Base-by-base conservation (phyloP, 768 basidiomycete species). In the Boletellus ananiceps region DNA sequence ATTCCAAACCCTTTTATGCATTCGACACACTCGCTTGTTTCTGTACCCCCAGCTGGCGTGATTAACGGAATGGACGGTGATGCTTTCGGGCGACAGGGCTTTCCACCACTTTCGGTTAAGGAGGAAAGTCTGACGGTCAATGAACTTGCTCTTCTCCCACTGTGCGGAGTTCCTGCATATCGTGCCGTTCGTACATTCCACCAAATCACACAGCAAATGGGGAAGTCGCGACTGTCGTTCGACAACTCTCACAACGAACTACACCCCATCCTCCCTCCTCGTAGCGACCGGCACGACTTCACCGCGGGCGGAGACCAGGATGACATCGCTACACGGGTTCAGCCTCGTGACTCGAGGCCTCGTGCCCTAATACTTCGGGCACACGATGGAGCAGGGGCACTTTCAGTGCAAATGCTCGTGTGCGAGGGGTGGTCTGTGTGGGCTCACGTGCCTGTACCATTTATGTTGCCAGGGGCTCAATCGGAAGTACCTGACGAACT, bases 101-200 rank as follows among this genome's bases (percentile, higher is more conserved):
- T 57, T 21, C 44, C 50, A 15, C 40, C 46, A 8, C 48, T 47
- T 39, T 44, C 51, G 8, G 37, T 38, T 21, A 50, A 52, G 18
- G 44, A 55, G 7, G 48, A 40, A 29, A 52, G 58, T 19, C 62
- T 81, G 25, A 70, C 81, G 1, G 65, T 91, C 25, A 83, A 86
- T 47, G 86, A 93, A 62, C 78, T 93, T 14, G 85, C 92, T 1
- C 76, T 92, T 18, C 73, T 95, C 0, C 87, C 93, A 2, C 70
- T 91, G 2, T 80, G 81, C 39, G 93, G 87, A 3, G 71, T 95
- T 21, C 76, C 84, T n/a, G 89, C 92, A 0, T 83, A 89, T 58
- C 82, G 93, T 13, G 90, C 89, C 1, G 75, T 92, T 8, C 80
- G 86, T 38, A 85, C 86, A 0, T 80, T 86, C 52, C 69, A 75